Conservation (phyloP, 257 asterid genomes). For the Gynochthodes officinalis region DNA sequence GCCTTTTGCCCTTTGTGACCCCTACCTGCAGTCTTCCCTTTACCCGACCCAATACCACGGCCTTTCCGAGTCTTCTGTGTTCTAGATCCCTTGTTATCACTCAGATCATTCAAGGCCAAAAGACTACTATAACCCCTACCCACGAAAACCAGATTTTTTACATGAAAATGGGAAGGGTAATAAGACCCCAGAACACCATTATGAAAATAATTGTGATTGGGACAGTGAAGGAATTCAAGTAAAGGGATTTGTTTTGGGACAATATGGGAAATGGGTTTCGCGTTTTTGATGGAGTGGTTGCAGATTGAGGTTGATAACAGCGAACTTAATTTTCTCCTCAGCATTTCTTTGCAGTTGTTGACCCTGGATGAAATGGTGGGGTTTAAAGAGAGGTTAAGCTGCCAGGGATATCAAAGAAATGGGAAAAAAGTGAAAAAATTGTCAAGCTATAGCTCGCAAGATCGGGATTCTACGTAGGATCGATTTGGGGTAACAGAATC, state of each 20-base stretch:
- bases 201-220: background rate
- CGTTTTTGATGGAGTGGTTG: constrained; percentile 21
- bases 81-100: constrained; percentile 77
- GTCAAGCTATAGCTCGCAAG: too few relatives aligned
- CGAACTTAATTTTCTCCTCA: constrained; percentile 55
- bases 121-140: constrained; percentile 55
- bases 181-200: constrained; percentile 10
- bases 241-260: constrained; percentile 20
- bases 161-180: constrained; percentile 12
- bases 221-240: constrained; percentile 20
- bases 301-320: constrained; percentile 38
- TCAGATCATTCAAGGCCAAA: constrained; percentile 75
- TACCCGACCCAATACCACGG: constrained; percentile 95
- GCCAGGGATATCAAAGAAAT: background rate
- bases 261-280: constrained; percentile 25
- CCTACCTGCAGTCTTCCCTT: constrained; percentile 95
- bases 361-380: background rate
- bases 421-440: too few relatives aligned
- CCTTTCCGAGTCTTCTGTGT: constrained; percentile 91
- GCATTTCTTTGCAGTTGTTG: constrained; percentile 33
- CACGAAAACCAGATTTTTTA: constrained; percentile 1
- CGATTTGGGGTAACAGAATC: too few relatives aligned
- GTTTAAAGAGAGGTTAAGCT: background rate
- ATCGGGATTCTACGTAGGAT: too few relatives aligned
- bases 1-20: constrained; percentile 98